Base-by-base conservation (phyloP, 2,329 filamentous ascomycete genomes). In the Exophiala xenobiotica region DNA sequence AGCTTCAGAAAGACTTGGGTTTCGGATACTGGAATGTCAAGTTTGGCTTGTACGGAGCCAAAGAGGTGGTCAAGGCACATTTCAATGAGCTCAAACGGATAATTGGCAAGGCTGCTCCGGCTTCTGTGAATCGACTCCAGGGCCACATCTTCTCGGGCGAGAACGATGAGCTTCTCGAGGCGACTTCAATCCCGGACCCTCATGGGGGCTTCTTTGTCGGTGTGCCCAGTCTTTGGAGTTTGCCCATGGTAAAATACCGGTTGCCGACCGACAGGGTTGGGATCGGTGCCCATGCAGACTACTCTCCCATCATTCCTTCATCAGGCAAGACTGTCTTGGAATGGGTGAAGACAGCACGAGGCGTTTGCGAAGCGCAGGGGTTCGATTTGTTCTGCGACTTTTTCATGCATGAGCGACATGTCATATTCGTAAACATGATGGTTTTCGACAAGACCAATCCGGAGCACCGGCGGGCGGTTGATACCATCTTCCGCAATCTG, bases 341-440 rank as follows among this genome's bases (percentile, higher is more conserved):
- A 39, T 57, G 54, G 54, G 51, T 54, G 20, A 40, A n/a, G 9
- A 51, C 47, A 9, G 51, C 54, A 24, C 20, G 43, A 8, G 22
- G 29, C 16, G 31, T 57, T 9, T 57, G 51, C 33, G 54, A 57
- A 47, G 41, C 24, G n/a, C 12, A 54, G 20, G 42, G 44, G 3
- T 54, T 57, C 33, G 54, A 57, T 27, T 40, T 57, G 19, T 57
- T 57, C 40, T 57, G 54, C 42, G 54, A 57, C 29, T 57, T 57
- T 18, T 57, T 57, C 26, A 57, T 57, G 54, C 54, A 57, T 35
- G 54, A 57, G 23, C 42, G 54, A 23, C 54, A 57, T 43, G 27
- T 57, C 31, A 57, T 57, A 33, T 57, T 57, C 24, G 54, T 57
- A 29, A 57, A 57, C 20, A 54, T 57, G 51, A 53, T 54, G 51